Evolutionary conservation across 495 filamentous ascomycete genomes (phyloP), one percentile per base, ranked within the genome.

Genomic region (Podospora pseudoanserina): DNA sequence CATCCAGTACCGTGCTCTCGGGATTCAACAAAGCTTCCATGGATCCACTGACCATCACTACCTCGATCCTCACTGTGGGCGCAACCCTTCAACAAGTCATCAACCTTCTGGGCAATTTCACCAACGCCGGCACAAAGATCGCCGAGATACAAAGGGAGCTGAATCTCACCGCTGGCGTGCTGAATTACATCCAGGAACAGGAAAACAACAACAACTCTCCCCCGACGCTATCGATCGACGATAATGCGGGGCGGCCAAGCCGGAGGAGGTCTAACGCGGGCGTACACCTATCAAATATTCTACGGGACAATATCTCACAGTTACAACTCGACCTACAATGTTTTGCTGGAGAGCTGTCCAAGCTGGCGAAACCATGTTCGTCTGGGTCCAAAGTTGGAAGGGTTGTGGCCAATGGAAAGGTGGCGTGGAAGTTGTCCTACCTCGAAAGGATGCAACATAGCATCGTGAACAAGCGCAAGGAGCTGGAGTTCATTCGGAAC

Each of bases 31-130:
- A 20, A 20, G 18, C 18, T 9, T 27, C 56, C 9, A 58, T 58
- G 19, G 64, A 70, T 20, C 70, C 70, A 1, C 49, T 72, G n/a
- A 44, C 67, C 3, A 65, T 72, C 15, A 64, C 57, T 4, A 67
- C 67, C 6, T 63, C 64, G 11, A 72, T 72, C 56, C 54, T 63
- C 4, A 67, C 64, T 5, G 55, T 72, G 58, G 19, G 16, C 30
- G 9, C 20, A 3, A 62, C 64, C 4, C 59, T 71, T 15, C 3
- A 59, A 15, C 30, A 20, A 5, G 63, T 66, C 19, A 19, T 53
- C 20, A 63, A 19, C 9, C 20, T 68, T 18, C 20, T 68, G 16
- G 15, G 9, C 18, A 30, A 68, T 18, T 66, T 64, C 53, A 18
- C 57, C 32, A 55, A 67, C 27, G 64, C 67, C 1, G 19, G 19